Percentiles rank a stretch among this genome's conserved stretches.
phyloP scores from a whole-genome alignment of 257 asterid species.

The Ilex asprella region DNA sequence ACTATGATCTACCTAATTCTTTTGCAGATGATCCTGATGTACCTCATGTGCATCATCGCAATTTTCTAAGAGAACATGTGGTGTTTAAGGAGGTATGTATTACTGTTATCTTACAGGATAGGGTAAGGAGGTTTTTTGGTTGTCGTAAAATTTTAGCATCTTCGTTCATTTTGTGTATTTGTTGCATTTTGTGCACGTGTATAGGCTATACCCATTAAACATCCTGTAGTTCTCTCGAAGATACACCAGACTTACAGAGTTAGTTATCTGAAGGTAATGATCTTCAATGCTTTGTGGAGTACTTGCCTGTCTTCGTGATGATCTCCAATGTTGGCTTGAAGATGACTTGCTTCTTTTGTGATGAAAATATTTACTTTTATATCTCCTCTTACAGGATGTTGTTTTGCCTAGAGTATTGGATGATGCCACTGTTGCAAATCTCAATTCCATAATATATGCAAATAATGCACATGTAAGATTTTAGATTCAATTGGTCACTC shows the following conservation, averaged over 20 bases:
- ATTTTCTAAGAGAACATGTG: constrained; percentile 78
- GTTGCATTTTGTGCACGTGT: constrained; percentile 11
- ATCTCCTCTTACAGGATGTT: constrained; percentile 61
- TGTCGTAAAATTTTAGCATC: neutral
- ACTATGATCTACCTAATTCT: constrained; percentile 18
- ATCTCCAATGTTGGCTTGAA: constrained; percentile 1
- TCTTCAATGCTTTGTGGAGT: constrained; percentile 7
- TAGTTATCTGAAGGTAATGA: constrained; percentile 79
- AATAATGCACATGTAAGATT: constrained; percentile 81
- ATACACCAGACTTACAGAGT: constrained; percentile 92
- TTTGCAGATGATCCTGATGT: constrained; percentile 81
- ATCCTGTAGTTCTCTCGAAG: constrained; percentile 70
- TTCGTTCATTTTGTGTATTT: constrained; percentile 8
- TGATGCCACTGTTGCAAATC: constrained; percentile 59
- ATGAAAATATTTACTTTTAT: constrained; percentile 20
- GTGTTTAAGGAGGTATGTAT: constrained; percentile 76
- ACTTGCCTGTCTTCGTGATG: constrained; percentile 21
- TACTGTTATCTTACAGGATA: neutral
- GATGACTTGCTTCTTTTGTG: constrained; percentile 7
- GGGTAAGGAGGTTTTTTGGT: neutral
- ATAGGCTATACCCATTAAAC: constrained; percentile 86
- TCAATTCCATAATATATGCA: constrained; percentile 71
- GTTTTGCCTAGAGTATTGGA: constrained; percentile 75
- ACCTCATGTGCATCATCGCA: constrained; percentile 68
- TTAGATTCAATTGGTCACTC: constrained; percentile 7